Percentiles rank a stretch among this genome's conserved stretches.
Evolutionary conservation across 495 filamentous ascomycete species (phyloP).

Genomic region (Lasiosphaeriaceae sp.): DNA sequence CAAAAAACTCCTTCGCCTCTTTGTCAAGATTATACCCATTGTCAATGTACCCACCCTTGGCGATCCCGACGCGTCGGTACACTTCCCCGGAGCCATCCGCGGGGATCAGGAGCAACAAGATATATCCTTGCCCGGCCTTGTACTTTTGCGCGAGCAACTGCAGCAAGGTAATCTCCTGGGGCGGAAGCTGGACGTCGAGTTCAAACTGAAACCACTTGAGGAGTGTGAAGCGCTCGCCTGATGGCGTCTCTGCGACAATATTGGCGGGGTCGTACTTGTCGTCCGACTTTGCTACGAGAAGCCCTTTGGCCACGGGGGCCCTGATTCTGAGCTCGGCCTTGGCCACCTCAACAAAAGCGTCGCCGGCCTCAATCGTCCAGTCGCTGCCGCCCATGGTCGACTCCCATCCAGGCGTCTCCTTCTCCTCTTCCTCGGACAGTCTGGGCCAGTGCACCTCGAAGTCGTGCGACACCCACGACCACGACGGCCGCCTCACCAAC

Average conservation of each 20-base stretch:
- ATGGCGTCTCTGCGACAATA: not conserved
- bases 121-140: not conserved
- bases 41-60: not conserved
- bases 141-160: not conserved
- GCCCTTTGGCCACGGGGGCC: not conserved
- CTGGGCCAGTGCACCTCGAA: not conserved
- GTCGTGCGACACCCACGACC: not conserved
- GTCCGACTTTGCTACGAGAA: not conserved
- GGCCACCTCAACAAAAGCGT: not conserved
- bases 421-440: not conserved
- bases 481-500: not conserved
- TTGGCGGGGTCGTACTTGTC: not conserved
- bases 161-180: not conserved
- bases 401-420: not conserved
- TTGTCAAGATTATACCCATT: not conserved
- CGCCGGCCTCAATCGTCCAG: not conserved
- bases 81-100: not conserved
- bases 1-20: not conserved
- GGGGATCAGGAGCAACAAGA: not conserved
- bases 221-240: not conserved
- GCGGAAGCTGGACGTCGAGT: not conserved
- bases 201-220: not conserved
- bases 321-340: not conserved
- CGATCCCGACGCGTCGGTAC: not conserved
- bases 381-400: not conserved